phyloP scores from a whole-genome alignment of 345 rosid species.

The Lenwebbia sp. region DNA sequence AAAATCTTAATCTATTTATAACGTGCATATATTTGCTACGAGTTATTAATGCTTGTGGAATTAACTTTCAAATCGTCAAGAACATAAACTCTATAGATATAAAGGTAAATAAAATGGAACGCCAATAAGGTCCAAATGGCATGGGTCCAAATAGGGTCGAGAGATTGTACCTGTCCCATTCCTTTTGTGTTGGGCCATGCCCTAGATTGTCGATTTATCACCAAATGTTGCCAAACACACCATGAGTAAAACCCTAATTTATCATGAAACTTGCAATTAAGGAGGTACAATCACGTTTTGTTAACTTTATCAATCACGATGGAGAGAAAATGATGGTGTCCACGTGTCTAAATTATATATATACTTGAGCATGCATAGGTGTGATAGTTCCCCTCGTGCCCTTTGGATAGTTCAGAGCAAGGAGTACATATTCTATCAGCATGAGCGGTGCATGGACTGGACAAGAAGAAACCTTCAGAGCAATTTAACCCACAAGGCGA shows the following conservation, averaged over 20 bases:
- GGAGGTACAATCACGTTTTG: not conserved
- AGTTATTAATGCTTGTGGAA: not conserved
- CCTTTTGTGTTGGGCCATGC: not conserved
- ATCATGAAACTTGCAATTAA: not conserved
- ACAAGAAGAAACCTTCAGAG: constrained; percentile 66
- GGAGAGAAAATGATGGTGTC: not conserved
- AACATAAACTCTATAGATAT: not conserved
- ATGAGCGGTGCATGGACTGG: constrained; percentile 56
- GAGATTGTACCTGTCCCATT: not conserved
- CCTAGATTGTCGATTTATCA: not conserved
- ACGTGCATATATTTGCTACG: not conserved
- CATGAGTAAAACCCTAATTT: not conserved
- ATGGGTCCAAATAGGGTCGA: not conserved
- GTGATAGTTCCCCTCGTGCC: not conserved
- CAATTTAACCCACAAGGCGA: constrained; percentile 72
- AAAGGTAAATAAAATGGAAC: not conserved
- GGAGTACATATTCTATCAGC: constrained; percentile 67
- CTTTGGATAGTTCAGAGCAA: constrained; percentile 45
- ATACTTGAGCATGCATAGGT: not conserved
- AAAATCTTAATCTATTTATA: not conserved
- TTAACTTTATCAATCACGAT: not conserved
- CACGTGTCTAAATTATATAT: not conserved
- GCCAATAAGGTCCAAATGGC: not conserved
- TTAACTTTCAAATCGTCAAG: not conserved
- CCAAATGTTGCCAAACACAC: not conserved